Conservation (phyloP, 805 yeast species). For the Starmerella ratchasimensis region DNA sequence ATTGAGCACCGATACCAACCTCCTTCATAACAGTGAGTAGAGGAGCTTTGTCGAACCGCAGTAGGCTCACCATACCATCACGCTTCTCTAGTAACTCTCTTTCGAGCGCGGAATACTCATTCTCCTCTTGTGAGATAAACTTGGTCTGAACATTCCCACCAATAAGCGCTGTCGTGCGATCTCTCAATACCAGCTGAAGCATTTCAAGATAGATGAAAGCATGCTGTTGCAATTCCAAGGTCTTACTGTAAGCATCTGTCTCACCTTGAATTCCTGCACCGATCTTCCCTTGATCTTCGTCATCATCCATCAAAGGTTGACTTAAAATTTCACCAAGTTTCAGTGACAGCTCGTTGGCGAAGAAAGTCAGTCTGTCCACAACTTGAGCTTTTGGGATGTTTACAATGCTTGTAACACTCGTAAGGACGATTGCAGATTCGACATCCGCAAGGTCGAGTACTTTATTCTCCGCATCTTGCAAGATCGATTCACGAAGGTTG, state of each 20-base stretch:
- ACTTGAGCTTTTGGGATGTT: constrained; percentile 8
- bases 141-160: constrained; percentile 23
- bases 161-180: constrained; percentile 30
- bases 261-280: constrained; percentile 33
- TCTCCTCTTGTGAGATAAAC: background rate
- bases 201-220: constrained; percentile 30
- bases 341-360: constrained; percentile 7
- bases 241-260: constrained; percentile 65
- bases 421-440: constrained; percentile 7
- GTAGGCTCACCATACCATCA: constrained; percentile 9
- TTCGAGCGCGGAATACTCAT: constrained; percentile 19
- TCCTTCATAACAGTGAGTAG: constrained; percentile 1
- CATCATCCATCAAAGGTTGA: constrained; percentile 16
- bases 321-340: constrained; percentile 9
- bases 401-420: background rate
- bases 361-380: constrained; percentile 10
- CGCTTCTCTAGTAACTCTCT: constrained; percentile 19
- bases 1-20: no score
- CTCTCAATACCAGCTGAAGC: constrained; percentile 27
- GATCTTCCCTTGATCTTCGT: constrained; percentile 42
- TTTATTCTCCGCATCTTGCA: constrained; percentile 30
- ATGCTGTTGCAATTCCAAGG: constrained; percentile 62
- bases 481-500: constrained; percentile 37
- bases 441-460: constrained; percentile 13
- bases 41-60: constrained; percentile 6